A percentile compares a stretch with the other conserved stretches of the same genome.
These are phyloP conservation scores for Pseudogymnoascus sp. DNA, from an alignment of 2,329 filamentous ascomycete species.

Conservation along the genomic window DNA sequence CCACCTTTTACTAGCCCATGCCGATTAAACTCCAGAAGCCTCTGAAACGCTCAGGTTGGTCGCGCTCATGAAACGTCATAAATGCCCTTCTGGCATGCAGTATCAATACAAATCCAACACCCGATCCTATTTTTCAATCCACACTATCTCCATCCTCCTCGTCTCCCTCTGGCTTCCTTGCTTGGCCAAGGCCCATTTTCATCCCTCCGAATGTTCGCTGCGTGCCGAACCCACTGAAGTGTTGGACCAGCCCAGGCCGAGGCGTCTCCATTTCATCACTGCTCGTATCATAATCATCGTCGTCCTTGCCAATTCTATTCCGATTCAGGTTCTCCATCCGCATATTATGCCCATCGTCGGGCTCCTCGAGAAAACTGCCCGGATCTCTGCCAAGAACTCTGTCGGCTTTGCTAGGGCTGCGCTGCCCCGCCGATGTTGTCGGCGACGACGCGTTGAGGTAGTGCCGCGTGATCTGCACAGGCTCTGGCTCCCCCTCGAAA, in stretches of 20 bases:
- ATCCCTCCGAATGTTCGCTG: slow-evolving; percentile 8
- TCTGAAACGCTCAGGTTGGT: not conserved
- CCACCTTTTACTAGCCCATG: not conserved
- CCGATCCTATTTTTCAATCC: slow-evolving; percentile 2
- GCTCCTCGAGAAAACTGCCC: slow-evolving; percentile 17
- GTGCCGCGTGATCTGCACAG: slow-evolving; percentile 10
- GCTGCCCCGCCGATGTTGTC: not conserved
- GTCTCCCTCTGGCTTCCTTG: not conserved
- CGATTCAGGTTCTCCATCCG: slow-evolving; percentile 21
- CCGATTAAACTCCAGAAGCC: slow-evolving; percentile 5
- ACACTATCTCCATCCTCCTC: slow-evolving; percentile 5
- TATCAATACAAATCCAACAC: slow-evolving; percentile 1
- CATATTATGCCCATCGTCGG: slow-evolving; percentile 19
- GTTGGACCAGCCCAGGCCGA: not conserved
- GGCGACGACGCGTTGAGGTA: slow-evolving; percentile 14
- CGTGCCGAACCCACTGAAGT: slow-evolving; percentile 6
- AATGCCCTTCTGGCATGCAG: not conserved
- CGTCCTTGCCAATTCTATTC: slow-evolving; percentile 15
- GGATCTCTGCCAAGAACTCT: slow-evolving; percentile 29
- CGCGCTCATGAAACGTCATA: slow-evolving; percentile 1
- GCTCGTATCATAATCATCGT: slow-evolving; percentile 26
- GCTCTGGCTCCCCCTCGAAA: not conserved
- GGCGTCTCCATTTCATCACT: slow-evolving; percentile 23
- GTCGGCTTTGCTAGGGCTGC: slow-evolving; percentile 26
- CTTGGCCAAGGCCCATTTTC: slow-evolving; percentile 1